phyloP scores from a whole-genome alignment of 768 basidiomycete species.

The Tubosaeta brunneosetosa region DNA sequence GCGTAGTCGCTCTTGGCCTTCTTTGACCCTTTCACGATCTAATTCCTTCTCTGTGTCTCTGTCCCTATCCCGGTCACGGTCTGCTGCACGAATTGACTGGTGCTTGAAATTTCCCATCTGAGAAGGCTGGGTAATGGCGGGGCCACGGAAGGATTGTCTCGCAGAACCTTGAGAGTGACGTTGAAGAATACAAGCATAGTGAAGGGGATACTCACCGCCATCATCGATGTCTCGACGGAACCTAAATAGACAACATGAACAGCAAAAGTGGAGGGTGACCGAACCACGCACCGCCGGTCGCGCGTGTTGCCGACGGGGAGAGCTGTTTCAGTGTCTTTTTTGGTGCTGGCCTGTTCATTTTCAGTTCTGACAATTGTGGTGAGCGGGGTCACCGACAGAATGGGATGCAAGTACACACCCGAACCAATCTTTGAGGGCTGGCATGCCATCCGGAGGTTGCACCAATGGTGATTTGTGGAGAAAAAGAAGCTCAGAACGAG shows the following conservation, averaged over 20 bases:
- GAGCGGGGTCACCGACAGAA: constrained; percentile 4
- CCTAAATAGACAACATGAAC: constrained; percentile 35
- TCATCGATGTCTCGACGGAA: constrained; percentile 78
- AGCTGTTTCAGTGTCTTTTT: constrained; percentile 62
- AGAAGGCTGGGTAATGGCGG: constrained; percentile 65
- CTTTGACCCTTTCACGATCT: constrained; percentile 63
- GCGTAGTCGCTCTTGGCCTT: constrained; percentile 73
- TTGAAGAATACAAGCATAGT: constrained; percentile 4
- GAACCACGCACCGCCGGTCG: constrained; percentile 57
- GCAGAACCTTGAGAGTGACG: constrained; percentile 41
- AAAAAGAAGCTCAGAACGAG: constrained; percentile 61
- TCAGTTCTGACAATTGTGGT: constrained; percentile 40
- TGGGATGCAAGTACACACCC: constrained; percentile 49
- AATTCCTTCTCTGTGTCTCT: constrained; percentile 43
- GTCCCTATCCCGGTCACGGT: constrained; percentile 51
- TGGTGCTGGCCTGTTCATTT: constrained; percentile 37
- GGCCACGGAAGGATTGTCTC: constrained; percentile 66
- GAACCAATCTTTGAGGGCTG: constrained; percentile 81
- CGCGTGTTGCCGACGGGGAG: constrained; percentile 47
- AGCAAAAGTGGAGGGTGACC: neutral
- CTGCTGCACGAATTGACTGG: constrained; percentile 68
- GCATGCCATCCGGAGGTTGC: constrained; percentile 68
- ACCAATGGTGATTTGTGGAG: constrained; percentile 76
- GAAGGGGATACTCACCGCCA: constrained; percentile 43
- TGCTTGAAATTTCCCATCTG: constrained; percentile 95